A percentile compares a stretch with the other conserved stretches of the same genome.
phyloP scores from a whole-genome alignment of 495 filamentous ascomycete genomes.

The Aspergillus steynii region DNA sequence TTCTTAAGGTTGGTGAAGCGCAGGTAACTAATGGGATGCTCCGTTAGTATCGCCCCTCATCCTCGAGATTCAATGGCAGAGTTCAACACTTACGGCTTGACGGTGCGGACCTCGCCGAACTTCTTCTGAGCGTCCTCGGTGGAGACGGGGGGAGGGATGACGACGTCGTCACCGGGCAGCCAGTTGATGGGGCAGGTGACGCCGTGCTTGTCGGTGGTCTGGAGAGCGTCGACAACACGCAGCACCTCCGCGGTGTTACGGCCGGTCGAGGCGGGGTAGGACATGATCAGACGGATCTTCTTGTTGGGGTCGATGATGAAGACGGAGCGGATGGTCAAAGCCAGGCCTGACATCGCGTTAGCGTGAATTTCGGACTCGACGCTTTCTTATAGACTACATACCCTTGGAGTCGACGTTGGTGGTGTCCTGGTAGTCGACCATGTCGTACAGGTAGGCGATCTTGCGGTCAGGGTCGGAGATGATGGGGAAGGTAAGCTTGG shows the following conservation, averaged over 20 bases:
- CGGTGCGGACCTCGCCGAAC: constrained; percentile 86
- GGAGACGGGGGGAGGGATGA: constrained; percentile 86
- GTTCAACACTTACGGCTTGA: constrained; percentile 78
- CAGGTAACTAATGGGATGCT: constrained; percentile 35
- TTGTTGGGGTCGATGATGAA: constrained; percentile 99
- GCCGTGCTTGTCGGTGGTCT: constrained; percentile 95
- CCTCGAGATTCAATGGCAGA: not conserved
- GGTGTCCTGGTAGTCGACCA: constrained; percentile 84
- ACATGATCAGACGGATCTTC: constrained; percentile 92
- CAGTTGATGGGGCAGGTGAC: constrained; percentile 94
- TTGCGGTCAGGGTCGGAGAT: constrained; percentile 96
- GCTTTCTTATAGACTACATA: constrained; percentile 3
- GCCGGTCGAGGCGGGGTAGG: constrained; percentile 96
- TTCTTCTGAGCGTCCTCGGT: constrained; percentile 85
- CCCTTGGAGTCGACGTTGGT: constrained; percentile 95
- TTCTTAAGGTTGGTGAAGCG: constrained; percentile 46
- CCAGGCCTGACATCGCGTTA: constrained; percentile 50
- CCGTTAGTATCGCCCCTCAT: constrained; percentile 17
- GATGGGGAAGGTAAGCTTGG: constrained; percentile 87
- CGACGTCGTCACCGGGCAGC: constrained; percentile 88
- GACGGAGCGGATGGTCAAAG: constrained; percentile 98
- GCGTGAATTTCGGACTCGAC: not conserved
- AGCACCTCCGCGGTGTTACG: constrained; percentile 96
- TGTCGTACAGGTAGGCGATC: constrained; percentile 90
- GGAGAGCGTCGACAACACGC: constrained; percentile 91